Conservation (phyloP, 1,139 yeast genomes). For the Geotrichum phurueaensis region DNA sequence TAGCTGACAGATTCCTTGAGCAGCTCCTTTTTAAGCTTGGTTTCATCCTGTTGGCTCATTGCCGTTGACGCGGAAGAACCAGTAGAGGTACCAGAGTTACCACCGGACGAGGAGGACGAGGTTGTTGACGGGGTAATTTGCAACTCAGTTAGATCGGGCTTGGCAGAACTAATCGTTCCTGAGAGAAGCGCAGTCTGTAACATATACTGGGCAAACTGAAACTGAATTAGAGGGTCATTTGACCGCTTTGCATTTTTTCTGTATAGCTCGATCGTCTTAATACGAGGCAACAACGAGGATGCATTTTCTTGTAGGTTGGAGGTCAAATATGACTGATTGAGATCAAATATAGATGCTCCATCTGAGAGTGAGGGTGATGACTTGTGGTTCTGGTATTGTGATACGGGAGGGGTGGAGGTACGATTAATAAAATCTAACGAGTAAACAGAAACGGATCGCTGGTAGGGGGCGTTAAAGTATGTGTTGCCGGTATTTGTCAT, state of each 20-base stretch:
- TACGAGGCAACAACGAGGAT: slow-evolving; percentile 56
- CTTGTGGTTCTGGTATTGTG: not conserved
- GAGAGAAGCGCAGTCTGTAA: slow-evolving; percentile 65
- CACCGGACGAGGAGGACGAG: not conserved
- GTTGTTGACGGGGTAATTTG: slow-evolving; percentile 14
- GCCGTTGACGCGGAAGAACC: not conserved
- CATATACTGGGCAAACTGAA: slow-evolving; percentile 89
- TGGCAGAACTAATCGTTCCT: not conserved
- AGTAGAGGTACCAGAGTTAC: not conserved
- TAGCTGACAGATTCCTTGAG: slow-evolving; percentile 72
- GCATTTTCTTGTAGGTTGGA: slow-evolving; percentile 32
- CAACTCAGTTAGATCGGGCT: not conserved
- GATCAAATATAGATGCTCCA: not conserved
- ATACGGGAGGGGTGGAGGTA: not conserved
- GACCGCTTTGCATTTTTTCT: slow-evolving; percentile 78
- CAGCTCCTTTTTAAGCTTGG: slow-evolving; percentile 40
- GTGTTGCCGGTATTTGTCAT: not conserved
- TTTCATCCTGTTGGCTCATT: slow-evolving; percentile 28
- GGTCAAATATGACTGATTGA: slow-evolving; percentile 30
- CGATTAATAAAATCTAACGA: not conserved
- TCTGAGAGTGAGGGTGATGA: not conserved
- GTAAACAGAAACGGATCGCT: not conserved
- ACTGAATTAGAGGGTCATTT: slow-evolving; percentile 77
- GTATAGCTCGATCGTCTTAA: slow-evolving; percentile 82
- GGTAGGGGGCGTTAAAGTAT: not conserved